Percentiles rank a stretch among this genome's conserved stretches.
Evolutionary conservation across 1,284 basidiomycete genomes (phyloP).

Genomic region (Boletus smithii): DNA sequence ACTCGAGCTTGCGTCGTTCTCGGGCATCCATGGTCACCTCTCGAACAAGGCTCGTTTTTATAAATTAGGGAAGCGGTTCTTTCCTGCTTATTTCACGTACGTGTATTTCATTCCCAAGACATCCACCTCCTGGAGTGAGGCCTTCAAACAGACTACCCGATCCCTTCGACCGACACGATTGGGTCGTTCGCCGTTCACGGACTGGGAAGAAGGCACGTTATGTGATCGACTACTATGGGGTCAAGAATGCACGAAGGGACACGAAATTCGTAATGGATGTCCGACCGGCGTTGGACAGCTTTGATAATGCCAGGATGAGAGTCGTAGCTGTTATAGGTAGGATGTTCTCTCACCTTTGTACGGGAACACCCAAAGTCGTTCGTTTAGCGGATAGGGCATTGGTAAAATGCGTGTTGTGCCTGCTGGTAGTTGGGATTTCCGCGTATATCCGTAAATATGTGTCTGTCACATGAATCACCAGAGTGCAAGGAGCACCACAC

Average conservation of each 20-base stretch:
- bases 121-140: background rate
- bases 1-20: slow-evolving; percentile 10
- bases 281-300: slow-evolving; percentile 9
- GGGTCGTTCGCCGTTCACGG: slow-evolving; percentile 80
- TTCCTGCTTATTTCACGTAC: slow-evolving; percentile 10
- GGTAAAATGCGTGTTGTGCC: too few relatives aligned
- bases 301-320: slow-evolving; percentile 11
- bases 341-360: too few relatives aligned
- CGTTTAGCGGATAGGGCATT: too few relatives aligned
- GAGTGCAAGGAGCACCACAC: too few relatives aligned
- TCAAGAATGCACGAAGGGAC: slow-evolving; percentile 8
- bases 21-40: slow-evolving; percentile 14
- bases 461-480: too few relatives aligned
- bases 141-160: slow-evolving; percentile 4
- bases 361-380: too few relatives aligned
- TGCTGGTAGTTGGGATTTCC: too few relatives aligned
- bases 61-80: slow-evolving; percentile 2
- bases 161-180: slow-evolving; percentile 95
- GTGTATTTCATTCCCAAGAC: background rate
- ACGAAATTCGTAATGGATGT: slow-evolving; percentile 7
- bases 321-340: background rate
- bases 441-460: too few relatives aligned
- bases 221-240: slow-evolving; percentile 89
- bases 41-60: slow-evolving; percentile 14
- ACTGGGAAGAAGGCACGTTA: slow-evolving; percentile 82